Conservation (phyloP, 179 eudicot genomes). For the Nepenthes alata region DNA sequence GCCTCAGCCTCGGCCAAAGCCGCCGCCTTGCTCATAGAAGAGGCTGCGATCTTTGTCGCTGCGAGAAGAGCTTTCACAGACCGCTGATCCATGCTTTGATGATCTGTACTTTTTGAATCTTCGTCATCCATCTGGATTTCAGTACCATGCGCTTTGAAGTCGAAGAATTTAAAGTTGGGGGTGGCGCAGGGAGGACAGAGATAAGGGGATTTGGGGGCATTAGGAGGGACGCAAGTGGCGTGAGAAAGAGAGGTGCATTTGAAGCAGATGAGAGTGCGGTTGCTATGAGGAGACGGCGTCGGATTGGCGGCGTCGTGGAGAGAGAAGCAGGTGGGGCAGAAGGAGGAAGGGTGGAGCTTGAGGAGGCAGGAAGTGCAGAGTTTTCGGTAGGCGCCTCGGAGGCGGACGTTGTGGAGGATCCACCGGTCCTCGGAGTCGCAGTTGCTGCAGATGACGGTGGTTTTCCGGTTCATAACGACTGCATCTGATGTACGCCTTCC, state of each 20-base stretch:
- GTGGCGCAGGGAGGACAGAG: slow-evolving; percentile 49
- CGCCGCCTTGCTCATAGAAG: slow-evolving; percentile 45
- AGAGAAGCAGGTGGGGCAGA: slow-evolving; percentile 68
- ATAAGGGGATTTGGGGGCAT: slow-evolving; percentile 32
- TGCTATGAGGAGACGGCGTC: slow-evolving; percentile 5
- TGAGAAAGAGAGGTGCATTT: slow-evolving; percentile 57
- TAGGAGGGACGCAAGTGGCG: slow-evolving; percentile 28
- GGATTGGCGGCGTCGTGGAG: slow-evolving; percentile 29
- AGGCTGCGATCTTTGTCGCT: slow-evolving; percentile 48
- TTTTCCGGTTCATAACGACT: slow-evolving; percentile 8
- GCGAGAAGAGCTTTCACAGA: slow-evolving; percentile 35
- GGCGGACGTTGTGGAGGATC: slow-evolving; percentile 54
- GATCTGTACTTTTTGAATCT: slow-evolving; percentile 10
- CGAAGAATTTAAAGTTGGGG: slow-evolving; percentile 37
- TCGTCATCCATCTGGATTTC: slow-evolving; percentile 11
- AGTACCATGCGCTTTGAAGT: slow-evolving; percentile 11
- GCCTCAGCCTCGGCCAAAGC: slow-evolving; percentile 35
- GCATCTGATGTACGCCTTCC: slow-evolving; percentile 5
- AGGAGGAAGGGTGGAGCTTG: slow-evolving; percentile 41
- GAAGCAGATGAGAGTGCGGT: slow-evolving; percentile 29
- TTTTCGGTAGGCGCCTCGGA: slow-evolving; percentile 34
- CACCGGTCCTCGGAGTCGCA: slow-evolving; percentile 47
- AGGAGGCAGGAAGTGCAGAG: slow-evolving; percentile 80
- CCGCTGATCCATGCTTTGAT: slow-evolving; percentile 25
- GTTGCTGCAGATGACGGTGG: slow-evolving; percentile 29